These are phyloP conservation scores for Paecilomyces variotii DNA, from an alignment of 2,329 filamentous ascomycete species.

Conservation along the genomic window DNA sequence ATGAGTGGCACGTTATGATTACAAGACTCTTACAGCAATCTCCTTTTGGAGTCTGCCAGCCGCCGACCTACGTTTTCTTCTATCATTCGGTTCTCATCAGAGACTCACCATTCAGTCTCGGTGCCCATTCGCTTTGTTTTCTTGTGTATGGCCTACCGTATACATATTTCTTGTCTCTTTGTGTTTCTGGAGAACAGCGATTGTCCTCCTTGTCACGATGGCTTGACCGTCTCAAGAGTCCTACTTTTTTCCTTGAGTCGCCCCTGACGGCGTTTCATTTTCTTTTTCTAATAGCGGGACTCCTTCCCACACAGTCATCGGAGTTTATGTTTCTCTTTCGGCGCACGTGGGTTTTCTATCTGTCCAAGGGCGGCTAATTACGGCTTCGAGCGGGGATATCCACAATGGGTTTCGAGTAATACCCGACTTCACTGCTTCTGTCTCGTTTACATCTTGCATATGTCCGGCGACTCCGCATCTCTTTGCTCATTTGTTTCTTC, in stretches of 20 bases:
- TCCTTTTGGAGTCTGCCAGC: not conserved
- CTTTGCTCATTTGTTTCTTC: not conserved
- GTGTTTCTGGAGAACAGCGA: not conserved
- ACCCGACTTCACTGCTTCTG: not conserved
- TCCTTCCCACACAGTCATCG: not conserved
- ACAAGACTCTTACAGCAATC: not conserved
- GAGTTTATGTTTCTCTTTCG: not conserved
- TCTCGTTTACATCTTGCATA: slow-evolving; percentile 1
- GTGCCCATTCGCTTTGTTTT: not conserved
- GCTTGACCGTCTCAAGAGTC: not conserved
- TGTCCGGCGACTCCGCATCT: not conserved
- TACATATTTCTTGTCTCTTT: not conserved
- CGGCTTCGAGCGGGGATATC: not conserved
- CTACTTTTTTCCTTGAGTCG: not conserved
- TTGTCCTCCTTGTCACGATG: not conserved
- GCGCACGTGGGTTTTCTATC: not conserved
- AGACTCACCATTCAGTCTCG: not conserved
- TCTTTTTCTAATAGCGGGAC: not conserved
- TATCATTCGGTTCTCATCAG: not conserved
- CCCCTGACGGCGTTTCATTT: not conserved
- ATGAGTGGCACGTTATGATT: not conserved
- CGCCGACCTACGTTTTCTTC: not conserved
- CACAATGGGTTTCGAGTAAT: not conserved
- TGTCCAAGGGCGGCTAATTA: not conserved
- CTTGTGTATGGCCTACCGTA: not conserved